Base-by-base conservation (phyloP, 495 filamentous ascomycete species). In the Tuber borchii region DNA sequence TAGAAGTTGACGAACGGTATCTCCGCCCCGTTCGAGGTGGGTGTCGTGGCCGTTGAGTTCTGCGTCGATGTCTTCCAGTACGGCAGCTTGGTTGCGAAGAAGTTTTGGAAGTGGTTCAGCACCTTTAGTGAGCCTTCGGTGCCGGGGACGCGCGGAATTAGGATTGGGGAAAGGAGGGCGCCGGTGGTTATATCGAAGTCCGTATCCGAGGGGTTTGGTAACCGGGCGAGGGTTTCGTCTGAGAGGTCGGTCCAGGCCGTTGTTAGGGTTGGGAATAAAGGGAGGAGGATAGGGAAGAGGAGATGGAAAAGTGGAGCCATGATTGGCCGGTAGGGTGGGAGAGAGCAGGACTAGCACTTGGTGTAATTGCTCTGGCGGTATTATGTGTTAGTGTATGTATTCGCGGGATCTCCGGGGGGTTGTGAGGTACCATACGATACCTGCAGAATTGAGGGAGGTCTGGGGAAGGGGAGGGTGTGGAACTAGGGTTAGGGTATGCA, bases 1-100 rank as follows among this genome's bases (percentile, higher is more conserved):
- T 97, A 91, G 56, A 98, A 85, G 81, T 98, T 99, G 71, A 87
- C 84, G 83, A 99, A 99, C 0, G 93, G 93, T 0, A 98, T 85
- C 20, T 91, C 86, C 69, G 86, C 88, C 42, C 88, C 86, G 4
- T 90, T 88, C 0, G 91, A 91, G 0, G 88, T 86, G 0, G 95
- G 95, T 0, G 95, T 97, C 72, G 84, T 91, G 10, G 89, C 88
- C 0, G 93, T 94, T 0, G 92, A 95, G 83, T 97, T 98, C 77
- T 97, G 95, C 79, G 92, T 92, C 42, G 90, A 87, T 69, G 97
- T 84, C 4, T 85, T 87, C 95, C 96, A 98, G 69, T 88, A 83
- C 0, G 93, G 93, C 3, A 99, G 89, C 40, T 89, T 84, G 8
- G 84, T 86, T 9, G 84, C 83, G 83, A 97, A 95, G 86, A 94